These are phyloP conservation scores for Eutrema salsugineum DNA, from an alignment of 441 rosid species.

Conservation along the genomic window DNA sequence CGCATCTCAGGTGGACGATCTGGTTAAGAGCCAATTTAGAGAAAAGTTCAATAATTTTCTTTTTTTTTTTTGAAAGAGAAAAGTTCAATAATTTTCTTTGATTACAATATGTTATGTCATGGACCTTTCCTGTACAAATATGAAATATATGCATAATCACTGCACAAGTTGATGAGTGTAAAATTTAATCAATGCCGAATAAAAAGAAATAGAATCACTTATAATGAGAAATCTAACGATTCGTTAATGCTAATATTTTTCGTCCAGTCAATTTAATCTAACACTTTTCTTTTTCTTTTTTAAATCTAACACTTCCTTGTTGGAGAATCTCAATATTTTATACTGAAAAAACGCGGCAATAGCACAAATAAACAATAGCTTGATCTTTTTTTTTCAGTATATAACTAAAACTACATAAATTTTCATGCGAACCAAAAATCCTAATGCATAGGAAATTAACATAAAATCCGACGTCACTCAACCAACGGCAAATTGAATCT, in stretches of 20 bases:
- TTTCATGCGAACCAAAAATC: no score
- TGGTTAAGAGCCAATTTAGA: slow-evolving; percentile 13
- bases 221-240: not conserved
- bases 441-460: no score
- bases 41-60: not conserved
- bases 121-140: not conserved
- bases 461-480: no score
- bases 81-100: no score
- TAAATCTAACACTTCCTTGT: not conserved
- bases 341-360: not conserved
- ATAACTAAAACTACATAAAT: no score
- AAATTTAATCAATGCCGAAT: not conserved
- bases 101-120: not conserved
- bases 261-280: not conserved
- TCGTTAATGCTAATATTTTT: not conserved
- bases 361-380: not conserved
- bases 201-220: not conserved
- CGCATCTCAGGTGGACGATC: not conserved
- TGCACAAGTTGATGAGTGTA: not conserved
- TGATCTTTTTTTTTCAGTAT: not conserved
- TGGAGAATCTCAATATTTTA: not conserved
- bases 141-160: not conserved
- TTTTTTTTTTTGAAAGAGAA: no score
- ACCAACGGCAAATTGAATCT: no score
- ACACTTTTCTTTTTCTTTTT: no score